phyloP scores from a whole-genome alignment of 2,329 filamentous ascomycete genomes.

The Furcasterigmium sp. region DNA sequence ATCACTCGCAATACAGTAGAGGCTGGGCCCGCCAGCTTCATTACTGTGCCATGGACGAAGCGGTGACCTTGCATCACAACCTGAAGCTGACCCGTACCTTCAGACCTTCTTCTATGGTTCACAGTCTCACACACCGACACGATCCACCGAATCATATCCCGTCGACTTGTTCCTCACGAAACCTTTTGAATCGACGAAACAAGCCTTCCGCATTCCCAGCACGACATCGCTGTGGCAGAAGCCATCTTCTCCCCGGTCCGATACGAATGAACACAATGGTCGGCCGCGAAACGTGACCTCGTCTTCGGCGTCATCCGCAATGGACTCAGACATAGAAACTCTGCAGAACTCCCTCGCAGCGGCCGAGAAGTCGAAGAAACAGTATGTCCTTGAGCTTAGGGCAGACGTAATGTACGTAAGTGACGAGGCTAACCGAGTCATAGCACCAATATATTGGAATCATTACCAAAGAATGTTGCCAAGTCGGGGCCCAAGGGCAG shows the following conservation, averaged over 20 bases:
- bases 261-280: conserved; percentile 1
- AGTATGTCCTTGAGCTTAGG: conserved; percentile 20
- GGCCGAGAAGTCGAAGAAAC: conserved; percentile 35
- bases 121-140: conserved; percentile 40
- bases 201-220: conserved; percentile 43
- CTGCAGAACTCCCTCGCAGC: conserved; percentile 40
- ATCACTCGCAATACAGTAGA: no score
- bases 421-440: conserved; percentile 26
- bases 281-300: conserved; percentile 8
- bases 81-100: conserved; percentile 3
- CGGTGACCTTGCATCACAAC: no score
- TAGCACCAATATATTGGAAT: conserved; percentile 25
- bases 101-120: conserved; percentile 52
- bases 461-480: conserved; percentile 25
- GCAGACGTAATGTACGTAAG: no score
- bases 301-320: conserved; percentile 30
- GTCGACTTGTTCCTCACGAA: conserved; percentile 54
- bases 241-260: conserved; percentile 1
- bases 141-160: conserved; percentile 37
- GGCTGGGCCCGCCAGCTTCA: no score
- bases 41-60: no score
- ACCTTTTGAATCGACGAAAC: conserved; percentile 39
- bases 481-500: conserved; percentile 34
- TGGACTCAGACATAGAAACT: conserved; percentile 44
- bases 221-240: conserved; percentile 46